Evolutionary conservation across 257 asterid genomes (phyloP).

Genomic region (Solanum chmielewskii): DNA sequence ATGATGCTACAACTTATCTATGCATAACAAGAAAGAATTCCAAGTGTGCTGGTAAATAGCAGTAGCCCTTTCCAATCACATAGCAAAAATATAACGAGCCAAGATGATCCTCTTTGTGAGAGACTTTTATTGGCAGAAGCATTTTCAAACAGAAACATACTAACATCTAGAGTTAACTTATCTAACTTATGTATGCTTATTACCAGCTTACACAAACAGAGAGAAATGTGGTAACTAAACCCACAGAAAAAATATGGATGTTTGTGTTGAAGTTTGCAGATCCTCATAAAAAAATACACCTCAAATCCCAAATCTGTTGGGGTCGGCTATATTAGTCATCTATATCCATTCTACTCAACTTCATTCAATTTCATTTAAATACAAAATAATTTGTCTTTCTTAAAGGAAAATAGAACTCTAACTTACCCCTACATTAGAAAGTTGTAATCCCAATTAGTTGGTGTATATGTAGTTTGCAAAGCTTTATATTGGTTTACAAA

Average conservation of each 20-base stretch:
- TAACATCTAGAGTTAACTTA: background rate
- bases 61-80: background rate
- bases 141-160: background rate
- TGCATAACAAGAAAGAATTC: background rate
- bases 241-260: background rate
- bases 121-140: background rate
- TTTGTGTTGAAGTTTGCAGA: background rate
- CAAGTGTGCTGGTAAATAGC: background rate
- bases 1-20: background rate
- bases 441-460: background rate
- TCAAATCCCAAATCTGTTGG: background rate
- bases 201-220: background rate
- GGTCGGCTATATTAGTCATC: background rate
- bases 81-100: background rate
- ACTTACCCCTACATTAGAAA: too few species aligned
- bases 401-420: too few species aligned
- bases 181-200: background rate
- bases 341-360: background rate
- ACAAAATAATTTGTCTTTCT: too few species aligned
- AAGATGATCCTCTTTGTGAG: background rate
- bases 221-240: background rate
- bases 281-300: background rate
- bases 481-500: background rate
- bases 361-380: too few species aligned
- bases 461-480: background rate